Evolutionary conservation across 108 stramenopile genomes (phyloP), one percentile per base, ranked within the genome.

Genomic region (Conticribra guillardii): DNA sequence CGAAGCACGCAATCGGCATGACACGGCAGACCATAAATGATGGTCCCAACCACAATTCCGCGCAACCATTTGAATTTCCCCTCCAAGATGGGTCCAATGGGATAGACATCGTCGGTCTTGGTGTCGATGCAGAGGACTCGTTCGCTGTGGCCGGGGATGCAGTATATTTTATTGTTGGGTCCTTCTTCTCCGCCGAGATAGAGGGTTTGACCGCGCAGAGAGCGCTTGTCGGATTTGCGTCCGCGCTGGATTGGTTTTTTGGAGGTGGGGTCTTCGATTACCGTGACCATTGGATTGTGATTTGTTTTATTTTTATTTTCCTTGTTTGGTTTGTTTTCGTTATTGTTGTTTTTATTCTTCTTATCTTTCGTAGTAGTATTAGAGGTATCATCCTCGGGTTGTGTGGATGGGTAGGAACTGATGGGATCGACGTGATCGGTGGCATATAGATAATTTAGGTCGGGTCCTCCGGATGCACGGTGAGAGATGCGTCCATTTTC

Each of bases 11-110:
- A 58, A 46, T 82, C 80, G 32, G 92, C 85, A 79, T 95, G 89
- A 67, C 93, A 97, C 8, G 93, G 93, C 27, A 97, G 60, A 9
- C 90, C 94, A 66, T 92, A 97, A 34, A 93, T 88, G 48, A 85
- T 68, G 34, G 82, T 87, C 30, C 72, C 82, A 22, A 73, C 44
- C 3, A 87, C 81, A n/a, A 95, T 83, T 11, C 93, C 90, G 24
- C 96, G 67, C 0, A 96, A 67, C 92, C 93, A 96, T 66, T 96
- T 96, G 91, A 84, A 94, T 59, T 88, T 74, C 4, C 88, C 85
- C 26, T 76, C 49, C 62, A 86, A 80, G 16, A 44, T 49, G 0
- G 90, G 89, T n/a, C 95, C 95, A 56, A 96, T 86, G 19, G 62
- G 83, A 24, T 67, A 46, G 19, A 90, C 64, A 22, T 71, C 70